Percentiles rank a stretch among this genome's conserved stretches.
phyloP scores from a whole-genome alignment of 139 green algal genomes.

The Closterium sp. region DNA sequence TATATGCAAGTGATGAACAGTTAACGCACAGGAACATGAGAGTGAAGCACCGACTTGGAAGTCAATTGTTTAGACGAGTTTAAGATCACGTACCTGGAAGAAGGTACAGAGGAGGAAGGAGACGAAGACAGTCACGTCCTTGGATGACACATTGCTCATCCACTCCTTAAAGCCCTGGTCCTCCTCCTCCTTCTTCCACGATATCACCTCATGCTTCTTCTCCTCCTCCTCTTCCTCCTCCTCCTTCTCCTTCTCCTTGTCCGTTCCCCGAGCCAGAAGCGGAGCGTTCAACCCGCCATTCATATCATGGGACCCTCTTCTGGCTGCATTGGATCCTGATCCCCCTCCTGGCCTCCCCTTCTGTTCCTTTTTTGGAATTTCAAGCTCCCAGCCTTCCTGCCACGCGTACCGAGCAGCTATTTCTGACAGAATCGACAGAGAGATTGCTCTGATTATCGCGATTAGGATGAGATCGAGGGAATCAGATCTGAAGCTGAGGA shows the following conservation, averaged over 20 bases:
- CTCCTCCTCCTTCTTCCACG: neutral
- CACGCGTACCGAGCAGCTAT: neutral
- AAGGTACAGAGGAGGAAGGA: constrained; percentile 40
- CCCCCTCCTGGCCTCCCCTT: neutral
- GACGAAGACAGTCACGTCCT: constrained; percentile 36
- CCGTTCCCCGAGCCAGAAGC: neutral
- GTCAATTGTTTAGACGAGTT: neutral
- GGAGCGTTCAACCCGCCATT: neutral
- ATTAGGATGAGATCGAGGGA: neutral
- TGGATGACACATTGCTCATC: constrained; percentile 18
- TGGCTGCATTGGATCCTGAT: neutral
- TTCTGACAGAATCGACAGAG: neutral
- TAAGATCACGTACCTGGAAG: constrained; percentile 22
- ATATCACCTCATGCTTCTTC: neutral
- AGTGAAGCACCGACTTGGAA: neutral
- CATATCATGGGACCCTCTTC: neutral
- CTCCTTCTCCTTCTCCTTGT: neutral
- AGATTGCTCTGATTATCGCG: neutral
- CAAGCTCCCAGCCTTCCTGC: constrained; percentile 2
- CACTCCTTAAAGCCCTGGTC: constrained; percentile 28
- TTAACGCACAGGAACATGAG: neutral
- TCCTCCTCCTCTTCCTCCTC: constrained; percentile 9
- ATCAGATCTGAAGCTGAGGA: neutral
- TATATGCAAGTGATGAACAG: neutral
- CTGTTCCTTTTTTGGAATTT: neutral